Evolutionary conservation across 768 basidiomycete species (phyloP).

Genomic region (Suillus subluteus): DNA sequence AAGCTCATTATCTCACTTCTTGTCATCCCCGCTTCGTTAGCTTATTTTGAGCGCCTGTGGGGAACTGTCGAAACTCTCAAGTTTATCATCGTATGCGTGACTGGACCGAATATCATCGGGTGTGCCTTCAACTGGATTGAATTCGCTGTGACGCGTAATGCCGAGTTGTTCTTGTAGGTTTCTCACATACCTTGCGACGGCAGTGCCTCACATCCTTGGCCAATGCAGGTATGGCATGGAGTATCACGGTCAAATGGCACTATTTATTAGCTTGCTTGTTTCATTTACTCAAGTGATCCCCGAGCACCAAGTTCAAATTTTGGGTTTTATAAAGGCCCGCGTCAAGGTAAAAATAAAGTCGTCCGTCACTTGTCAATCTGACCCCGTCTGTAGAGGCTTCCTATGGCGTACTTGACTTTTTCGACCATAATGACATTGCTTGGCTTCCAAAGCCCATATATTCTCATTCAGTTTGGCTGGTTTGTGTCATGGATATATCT

Average conservation of each 20-base stretch:
- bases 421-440: slow-evolving; percentile 84
- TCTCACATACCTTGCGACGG: slow-evolving; percentile 13
- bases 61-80: slow-evolving; percentile 83
- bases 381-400: slow-evolving; percentile 64
- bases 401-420: slow-evolving; percentile 92
- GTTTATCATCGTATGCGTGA: slow-evolving; percentile 80
- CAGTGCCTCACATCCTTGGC: slow-evolving; percentile 17
- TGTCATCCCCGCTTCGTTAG: slow-evolving; percentile 78
- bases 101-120: slow-evolving; percentile 85
- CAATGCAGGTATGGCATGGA: slow-evolving; percentile 77
- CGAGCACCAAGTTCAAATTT: slow-evolving; percentile 94
- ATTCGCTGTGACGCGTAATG: slow-evolving; percentile 65
- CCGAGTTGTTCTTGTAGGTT: slow-evolving; percentile 80
- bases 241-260: slow-evolving; percentile 91
- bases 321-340: slow-evolving; percentile 81
- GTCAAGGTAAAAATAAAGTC: slow-evolving; percentile 69
- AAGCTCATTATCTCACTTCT: slow-evolving; percentile 81
- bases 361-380: slow-evolving; percentile 4
- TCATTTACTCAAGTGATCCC: slow-evolving; percentile 98
- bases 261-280: slow-evolving; percentile 88
- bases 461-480: slow-evolving; percentile 99
- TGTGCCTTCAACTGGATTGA: slow-evolving; percentile 91
- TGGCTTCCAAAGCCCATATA: slow-evolving; percentile 88
- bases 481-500: slow-evolving; percentile 94
- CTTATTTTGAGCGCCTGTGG: slow-evolving; percentile 96